Conservation (phyloP, 164 flowering plant species). For the Cinnamomum chago region DNA sequence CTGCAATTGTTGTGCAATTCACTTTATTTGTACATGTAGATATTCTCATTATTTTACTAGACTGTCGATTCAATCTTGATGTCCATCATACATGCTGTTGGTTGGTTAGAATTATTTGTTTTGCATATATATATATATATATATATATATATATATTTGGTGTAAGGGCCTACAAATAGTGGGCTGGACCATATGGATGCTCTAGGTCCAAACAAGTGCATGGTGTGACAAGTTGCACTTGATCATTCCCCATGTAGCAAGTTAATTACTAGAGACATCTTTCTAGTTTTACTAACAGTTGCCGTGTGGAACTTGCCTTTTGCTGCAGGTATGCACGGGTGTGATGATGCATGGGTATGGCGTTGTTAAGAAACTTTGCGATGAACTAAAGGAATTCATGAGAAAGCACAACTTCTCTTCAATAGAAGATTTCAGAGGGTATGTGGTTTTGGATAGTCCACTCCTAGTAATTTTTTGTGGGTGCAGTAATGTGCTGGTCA, state of each 20-base stretch:
- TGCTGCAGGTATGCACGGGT: conserved; percentile 86
- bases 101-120: not conserved
- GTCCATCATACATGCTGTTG: not conserved
- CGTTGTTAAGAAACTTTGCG: conserved; percentile 72
- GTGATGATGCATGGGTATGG: conserved; percentile 99
- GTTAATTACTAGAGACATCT: not conserved
- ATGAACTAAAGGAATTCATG: conserved; percentile 92
- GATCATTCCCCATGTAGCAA: not conserved
- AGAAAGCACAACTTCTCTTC: conserved; percentile 77
- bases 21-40: too few relatives aligned
- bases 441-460: not conserved
- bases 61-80: not conserved
- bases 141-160: not conserved
- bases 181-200: not conserved
- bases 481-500: too few relatives aligned
- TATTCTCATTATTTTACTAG: too few relatives aligned
- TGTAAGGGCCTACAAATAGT: not conserved
- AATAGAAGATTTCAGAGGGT: conserved; percentile 97
- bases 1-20: too few relatives aligned
- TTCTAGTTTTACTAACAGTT: not conserved
- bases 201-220: not conserved
- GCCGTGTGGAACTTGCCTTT: not conserved
- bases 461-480: too few relatives aligned
- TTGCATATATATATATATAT: not conserved
- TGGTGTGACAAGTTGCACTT: not conserved